Evolutionary conservation across 768 basidiomycete species (phyloP), one percentile per base, ranked within the genome.

Genomic region (Boletus barrowsii): DNA sequence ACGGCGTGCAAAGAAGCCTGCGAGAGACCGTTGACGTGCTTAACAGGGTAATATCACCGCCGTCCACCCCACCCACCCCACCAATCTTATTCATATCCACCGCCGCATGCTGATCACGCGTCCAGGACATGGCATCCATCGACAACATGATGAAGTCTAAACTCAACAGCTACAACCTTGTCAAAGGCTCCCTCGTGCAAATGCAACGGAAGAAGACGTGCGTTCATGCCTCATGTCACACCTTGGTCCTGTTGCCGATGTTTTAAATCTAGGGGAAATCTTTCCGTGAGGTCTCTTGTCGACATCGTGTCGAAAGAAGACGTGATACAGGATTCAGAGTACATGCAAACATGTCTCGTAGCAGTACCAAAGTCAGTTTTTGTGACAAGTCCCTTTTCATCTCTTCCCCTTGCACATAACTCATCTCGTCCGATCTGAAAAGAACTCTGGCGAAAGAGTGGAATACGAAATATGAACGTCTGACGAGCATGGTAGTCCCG

Each of bases 151-250:
- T 97, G 82, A 96, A 96, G 75, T 77, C 84, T 40, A 98, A 97
- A 72, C 74, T 93, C 39, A 90, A 87, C 62, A 87, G 84, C 66
- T 99, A 99, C 73, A 95, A 94, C 67, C 75, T 96, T 13, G 89
- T 93, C 46, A 99, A 99, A 71, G 96, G 96, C 0, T 87, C 90
- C 44, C 76, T 98, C 47, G 83, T 86, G 4, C 88, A 93, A 65
- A 86, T 98, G 80, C 92, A 96, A 67, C 85, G 97, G 62, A 98
- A 93, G 84, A 89, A 90, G 78, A 84, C 83, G 95, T 96, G 67
- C 53, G 80, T 73, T 48, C 56, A 44, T 17, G 42, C 24, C 37
- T 17, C 52, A 35, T 44, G 50, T 17, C 49, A 30, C 36, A 40
- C 49, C 47, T 33, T 54, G 20, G 40, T 37, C 39, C 47, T 49